These are phyloP conservation scores for Podospora conica DNA, from an alignment of 495 filamentous ascomycete genomes.

Conservation along the genomic window DNA sequence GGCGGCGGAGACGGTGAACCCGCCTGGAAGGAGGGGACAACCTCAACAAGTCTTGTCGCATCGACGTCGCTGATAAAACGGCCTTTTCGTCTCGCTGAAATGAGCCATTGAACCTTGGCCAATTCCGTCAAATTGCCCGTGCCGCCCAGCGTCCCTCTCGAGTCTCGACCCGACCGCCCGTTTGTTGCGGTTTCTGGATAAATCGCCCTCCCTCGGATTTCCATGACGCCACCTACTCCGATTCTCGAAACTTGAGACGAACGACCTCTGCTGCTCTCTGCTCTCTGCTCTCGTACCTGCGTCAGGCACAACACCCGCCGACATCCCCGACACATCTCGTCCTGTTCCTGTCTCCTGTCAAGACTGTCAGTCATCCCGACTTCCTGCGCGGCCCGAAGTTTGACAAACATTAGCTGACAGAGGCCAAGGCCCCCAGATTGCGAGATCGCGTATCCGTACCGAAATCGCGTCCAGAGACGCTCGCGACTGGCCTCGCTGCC, in stretches of 20 bases:
- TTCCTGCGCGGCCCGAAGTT: not conserved
- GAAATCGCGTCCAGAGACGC: not conserved
- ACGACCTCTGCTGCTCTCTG: not conserved
- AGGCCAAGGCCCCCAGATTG: not conserved
- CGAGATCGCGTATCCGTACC: not conserved
- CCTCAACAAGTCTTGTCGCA: not conserved
- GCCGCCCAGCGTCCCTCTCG: not conserved
- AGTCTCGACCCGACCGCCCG: not conserved
- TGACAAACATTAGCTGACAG: not conserved
- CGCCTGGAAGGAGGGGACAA: not conserved
- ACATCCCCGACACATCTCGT: not conserved
- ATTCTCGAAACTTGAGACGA: not conserved
- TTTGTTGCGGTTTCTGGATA: not conserved
- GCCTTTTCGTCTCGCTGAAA: not conserved
- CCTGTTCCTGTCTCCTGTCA: not conserved
- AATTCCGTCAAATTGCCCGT: not conserved
- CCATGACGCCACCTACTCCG: not conserved
- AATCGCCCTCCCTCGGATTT: not conserved
- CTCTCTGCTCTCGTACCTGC: too few species aligned
- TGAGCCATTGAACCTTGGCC: not conserved
- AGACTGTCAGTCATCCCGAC: not conserved
- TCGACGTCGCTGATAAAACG: not conserved
- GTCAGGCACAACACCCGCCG: not conserved
- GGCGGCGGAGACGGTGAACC: slow-evolving; percentile 7
- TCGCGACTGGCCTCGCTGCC: slow-evolving; percentile 2